A percentile compares a stretch with the other conserved stretches of the same genome.
Conservation (phyloP, 2,329 filamentous ascomycete species). For the Pyrenochaeta sp. region DNA sequence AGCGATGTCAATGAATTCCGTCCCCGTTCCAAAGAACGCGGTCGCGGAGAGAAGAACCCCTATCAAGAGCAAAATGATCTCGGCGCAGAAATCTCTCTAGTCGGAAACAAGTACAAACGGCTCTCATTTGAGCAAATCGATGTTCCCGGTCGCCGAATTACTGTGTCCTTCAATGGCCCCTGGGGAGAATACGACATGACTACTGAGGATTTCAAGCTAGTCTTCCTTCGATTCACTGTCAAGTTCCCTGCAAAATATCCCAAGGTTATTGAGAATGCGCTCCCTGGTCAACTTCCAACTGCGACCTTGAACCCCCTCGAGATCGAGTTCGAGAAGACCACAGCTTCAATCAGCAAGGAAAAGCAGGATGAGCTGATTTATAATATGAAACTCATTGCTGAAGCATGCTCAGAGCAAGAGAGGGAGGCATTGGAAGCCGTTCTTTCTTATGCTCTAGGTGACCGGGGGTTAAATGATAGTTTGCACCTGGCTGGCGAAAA, state of each 20-base stretch:
- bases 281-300: slow-evolving; percentile 29
- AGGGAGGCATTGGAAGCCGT: slow-evolving; percentile 67
- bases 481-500: slow-evolving; percentile 58
- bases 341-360: slow-evolving; percentile 59
- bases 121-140: slow-evolving; percentile 67
- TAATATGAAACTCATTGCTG: slow-evolving; percentile 63
- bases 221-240: slow-evolving; percentile 65
- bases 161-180: slow-evolving; percentile 66
- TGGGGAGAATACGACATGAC: slow-evolving; percentile 58
- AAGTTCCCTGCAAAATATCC: slow-evolving; percentile 67
- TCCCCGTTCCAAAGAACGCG: slow-evolving; percentile 21
- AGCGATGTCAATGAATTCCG: slow-evolving; percentile 30
- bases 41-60: slow-evolving; percentile 36
- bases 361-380: slow-evolving; percentile 56
- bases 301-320: slow-evolving; percentile 54
- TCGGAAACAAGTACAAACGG: slow-evolving; percentile 67
- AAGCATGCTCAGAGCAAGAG: slow-evolving; percentile 60
- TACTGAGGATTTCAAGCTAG: slow-evolving; percentile 47
- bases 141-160: slow-evolving; percentile 60
- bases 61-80: slow-evolving; percentile 55
- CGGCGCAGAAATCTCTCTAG: slow-evolving; percentile 67
- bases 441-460: slow-evolving; percentile 67
- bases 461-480: slow-evolving; percentile 65
- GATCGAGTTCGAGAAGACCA: slow-evolving; percentile 65
- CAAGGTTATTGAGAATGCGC: slow-evolving; percentile 51